A percentile compares a stretch with the other conserved stretches of the same genome.
phyloP scores from a whole-genome alignment of 1,139 yeast genomes.

The Scheffersomyces titani region DNA sequence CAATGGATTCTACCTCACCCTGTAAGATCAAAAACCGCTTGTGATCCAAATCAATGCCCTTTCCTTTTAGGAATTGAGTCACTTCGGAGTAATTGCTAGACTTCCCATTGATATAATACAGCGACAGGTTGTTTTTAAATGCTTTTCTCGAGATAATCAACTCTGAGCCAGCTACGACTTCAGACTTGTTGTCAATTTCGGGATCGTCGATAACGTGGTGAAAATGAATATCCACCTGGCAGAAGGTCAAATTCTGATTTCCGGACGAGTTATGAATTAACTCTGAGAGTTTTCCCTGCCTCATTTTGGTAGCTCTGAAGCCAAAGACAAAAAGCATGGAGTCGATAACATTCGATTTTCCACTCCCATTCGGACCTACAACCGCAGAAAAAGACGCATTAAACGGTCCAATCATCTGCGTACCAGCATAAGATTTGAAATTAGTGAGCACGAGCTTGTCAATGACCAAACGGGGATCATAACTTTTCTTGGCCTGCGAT shows the following conservation, averaged over 20 bases:
- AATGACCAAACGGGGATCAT: conserved; percentile 69
- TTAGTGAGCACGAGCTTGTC: conserved; percentile 71
- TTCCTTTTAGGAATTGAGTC: conserved; percentile 67
- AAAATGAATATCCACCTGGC: conserved; percentile 94
- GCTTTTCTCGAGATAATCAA: conserved; percentile 82
- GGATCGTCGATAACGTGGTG: conserved; percentile 69
- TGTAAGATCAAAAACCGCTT: conserved; percentile 91
- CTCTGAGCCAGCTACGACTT: conserved; percentile 54
- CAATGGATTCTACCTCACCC: conserved; percentile 98
- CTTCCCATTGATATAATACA: conserved; percentile 71
- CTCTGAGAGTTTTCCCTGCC: conserved; percentile 90
- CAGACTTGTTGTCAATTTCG: conserved; percentile 34
- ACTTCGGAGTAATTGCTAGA: conserved; percentile 80
- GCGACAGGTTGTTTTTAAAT: conserved; percentile 71
- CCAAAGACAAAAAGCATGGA: conserved; percentile 96
- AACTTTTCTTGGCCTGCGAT: conserved; percentile 11
- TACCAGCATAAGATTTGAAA: conserved; percentile 95
- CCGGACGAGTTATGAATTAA: conserved; percentile 85
- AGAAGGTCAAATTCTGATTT: conserved; percentile 63
- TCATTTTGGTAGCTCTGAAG: conserved; percentile 93
- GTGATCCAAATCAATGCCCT: conserved; percentile 94
- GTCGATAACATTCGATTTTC: conserved; percentile 96
- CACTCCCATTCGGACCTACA: conserved; percentile 99
- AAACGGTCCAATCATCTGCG: conserved; percentile 94
- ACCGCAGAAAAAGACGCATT: conserved; percentile 93